phyloP scores from a whole-genome alignment of 2,329 filamentous ascomycete species.

The Dactylellina haptotyla region DNA sequence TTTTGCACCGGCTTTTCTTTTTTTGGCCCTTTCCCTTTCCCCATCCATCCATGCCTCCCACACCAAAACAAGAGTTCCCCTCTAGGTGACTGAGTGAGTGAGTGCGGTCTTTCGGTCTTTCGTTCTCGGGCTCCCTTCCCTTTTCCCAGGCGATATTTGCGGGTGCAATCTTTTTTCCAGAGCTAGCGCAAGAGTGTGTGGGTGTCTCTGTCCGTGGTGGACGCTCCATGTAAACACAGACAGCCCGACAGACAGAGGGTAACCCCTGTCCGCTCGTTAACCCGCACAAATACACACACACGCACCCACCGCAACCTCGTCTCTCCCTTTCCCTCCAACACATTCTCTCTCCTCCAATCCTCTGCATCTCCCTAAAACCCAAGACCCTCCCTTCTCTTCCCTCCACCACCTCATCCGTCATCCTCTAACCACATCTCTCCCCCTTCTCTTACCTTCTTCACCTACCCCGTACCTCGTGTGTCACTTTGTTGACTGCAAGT shows the following conservation, averaged over 20 bases:
- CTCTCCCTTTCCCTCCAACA: slow-evolving; percentile 11
- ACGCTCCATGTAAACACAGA: no score
- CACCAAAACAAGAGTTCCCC: no score
- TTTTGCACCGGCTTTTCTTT: no score
- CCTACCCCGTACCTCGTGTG: slow-evolving; percentile 37
- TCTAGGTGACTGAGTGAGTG: no score
- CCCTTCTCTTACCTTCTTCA: slow-evolving; percentile 32
- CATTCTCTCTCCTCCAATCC: slow-evolving; percentile 26
- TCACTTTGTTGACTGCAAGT: slow-evolving; percentile 51
- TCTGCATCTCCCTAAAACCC: slow-evolving; percentile 47
- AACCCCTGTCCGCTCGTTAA: neutral
- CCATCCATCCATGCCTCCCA: no score
- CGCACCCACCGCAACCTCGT: neutral
- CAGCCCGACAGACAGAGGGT: neutral
- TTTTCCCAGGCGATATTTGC: no score
- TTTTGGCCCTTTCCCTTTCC: no score
- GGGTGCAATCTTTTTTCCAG: no score
- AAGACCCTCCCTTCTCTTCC: slow-evolving; percentile 44
- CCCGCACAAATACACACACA: neutral
- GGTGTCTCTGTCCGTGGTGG: no score
- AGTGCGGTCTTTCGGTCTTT: no score
- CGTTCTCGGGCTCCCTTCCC: no score
- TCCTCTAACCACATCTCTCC: slow-evolving; percentile 29
- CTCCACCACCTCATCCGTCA: slow-evolving; percentile 42
- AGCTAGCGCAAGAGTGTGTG: no score